phyloP scores from a whole-genome alignment of 2,329 filamentous ascomycete genomes.

The Arthrobotrys entomopaga region DNA sequence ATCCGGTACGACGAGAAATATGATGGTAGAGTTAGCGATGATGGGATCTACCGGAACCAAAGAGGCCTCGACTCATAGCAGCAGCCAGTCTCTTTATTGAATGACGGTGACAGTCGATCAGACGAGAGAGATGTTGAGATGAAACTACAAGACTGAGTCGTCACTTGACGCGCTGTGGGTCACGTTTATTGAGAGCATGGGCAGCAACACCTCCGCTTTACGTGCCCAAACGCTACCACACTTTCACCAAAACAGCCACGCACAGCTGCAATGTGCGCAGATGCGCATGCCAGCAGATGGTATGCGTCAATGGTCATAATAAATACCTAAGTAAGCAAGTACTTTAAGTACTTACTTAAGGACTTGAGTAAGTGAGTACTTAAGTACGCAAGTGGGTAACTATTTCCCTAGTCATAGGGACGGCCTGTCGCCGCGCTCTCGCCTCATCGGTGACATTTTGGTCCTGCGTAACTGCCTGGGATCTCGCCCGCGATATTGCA shows the following conservation, averaged over 20 bases:
- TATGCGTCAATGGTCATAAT: too few relatives aligned
- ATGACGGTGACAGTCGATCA: not conserved
- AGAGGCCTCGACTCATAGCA: not conserved
- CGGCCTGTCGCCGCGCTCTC: too few relatives aligned
- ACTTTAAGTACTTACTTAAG: too few relatives aligned
- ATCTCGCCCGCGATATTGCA: not conserved
- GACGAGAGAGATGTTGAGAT: too few relatives aligned
- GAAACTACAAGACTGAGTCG: not conserved
- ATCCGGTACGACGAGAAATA: not conserved
- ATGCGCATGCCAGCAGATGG: too few relatives aligned
- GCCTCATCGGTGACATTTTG: not conserved
- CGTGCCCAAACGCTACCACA: too few relatives aligned
- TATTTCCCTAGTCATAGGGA: too few relatives aligned
- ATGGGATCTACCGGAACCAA: not conserved
- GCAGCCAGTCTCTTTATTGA: not conserved
- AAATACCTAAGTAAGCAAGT: too few relatives aligned
- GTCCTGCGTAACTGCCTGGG: not conserved
- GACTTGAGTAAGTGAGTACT: too few relatives aligned
- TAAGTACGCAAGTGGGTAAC: too few relatives aligned
- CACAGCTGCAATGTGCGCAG: not conserved
- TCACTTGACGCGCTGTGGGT: constrained; percentile 22
- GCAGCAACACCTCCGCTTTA: too few relatives aligned
- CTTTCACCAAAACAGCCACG: too few relatives aligned
- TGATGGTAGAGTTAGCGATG: not conserved
- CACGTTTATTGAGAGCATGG: constrained; percentile 22